Evolutionary conservation across 257 asterid genomes (phyloP).

Genomic region (Scutellaria minor): DNA sequence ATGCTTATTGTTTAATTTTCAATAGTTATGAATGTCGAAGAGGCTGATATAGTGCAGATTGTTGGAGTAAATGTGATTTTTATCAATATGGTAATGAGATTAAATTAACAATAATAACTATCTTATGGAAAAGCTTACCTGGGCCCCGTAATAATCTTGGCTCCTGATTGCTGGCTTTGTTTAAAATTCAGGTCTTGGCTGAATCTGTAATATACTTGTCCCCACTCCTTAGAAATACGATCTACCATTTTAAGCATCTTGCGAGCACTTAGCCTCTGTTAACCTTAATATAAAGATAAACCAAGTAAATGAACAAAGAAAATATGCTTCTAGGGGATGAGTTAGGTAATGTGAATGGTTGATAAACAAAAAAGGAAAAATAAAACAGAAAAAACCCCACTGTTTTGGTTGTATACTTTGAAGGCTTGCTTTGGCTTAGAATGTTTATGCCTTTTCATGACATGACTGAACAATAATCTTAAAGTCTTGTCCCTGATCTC

Average conservation of each 20-base stretch:
- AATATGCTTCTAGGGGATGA: neutral
- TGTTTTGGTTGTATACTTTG: no score
- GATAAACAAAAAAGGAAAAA: no score
- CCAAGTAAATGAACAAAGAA: neutral
- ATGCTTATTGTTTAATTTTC: neutral
- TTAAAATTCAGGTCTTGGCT: neutral
- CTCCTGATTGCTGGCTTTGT: neutral
- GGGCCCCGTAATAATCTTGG: neutral
- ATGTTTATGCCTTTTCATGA: neutral
- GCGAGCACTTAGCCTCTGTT: neutral
- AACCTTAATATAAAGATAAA: no score
- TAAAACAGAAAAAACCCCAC: no score
- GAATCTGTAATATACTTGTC: neutral
- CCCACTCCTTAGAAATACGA: neutral
- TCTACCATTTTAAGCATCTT: neutral
- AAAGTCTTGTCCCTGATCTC: neutral
- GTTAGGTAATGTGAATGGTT: neutral
- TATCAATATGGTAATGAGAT: neutral
- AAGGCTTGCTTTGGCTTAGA: neutral
- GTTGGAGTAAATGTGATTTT: neutral
- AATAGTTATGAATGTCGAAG: neutral
- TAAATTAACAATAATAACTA: neutral
- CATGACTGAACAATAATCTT: neutral
- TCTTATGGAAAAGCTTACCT: neutral
- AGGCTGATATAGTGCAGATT: conserved; percentile 1